Conservation (phyloP, 2,329 filamentous ascomycete species). For the Alternaria ethzedia region DNA sequence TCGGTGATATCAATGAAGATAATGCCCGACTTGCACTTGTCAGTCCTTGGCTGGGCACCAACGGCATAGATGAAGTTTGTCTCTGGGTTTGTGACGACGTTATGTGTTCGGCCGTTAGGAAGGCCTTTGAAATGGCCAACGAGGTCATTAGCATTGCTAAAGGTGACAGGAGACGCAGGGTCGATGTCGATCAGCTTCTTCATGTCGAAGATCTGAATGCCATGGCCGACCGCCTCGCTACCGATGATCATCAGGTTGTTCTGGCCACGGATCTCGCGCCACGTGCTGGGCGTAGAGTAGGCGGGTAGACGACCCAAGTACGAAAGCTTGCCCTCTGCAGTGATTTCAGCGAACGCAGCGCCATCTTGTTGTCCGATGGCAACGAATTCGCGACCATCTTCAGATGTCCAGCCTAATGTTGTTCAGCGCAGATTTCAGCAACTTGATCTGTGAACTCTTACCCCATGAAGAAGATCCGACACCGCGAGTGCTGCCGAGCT, state of each 20-base stretch:
- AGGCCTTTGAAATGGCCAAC: slow-evolving; percentile 44
- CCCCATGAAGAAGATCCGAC: slow-evolving; percentile 59
- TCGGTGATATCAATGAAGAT: slow-evolving; percentile 66
- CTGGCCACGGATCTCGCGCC: slow-evolving; percentile 60
- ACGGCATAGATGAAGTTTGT: slow-evolving; percentile 49
- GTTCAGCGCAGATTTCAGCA: slow-evolving; percentile 2
- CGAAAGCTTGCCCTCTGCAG: slow-evolving; percentile 56
- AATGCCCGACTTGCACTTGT: slow-evolving; percentile 59
- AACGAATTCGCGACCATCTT: slow-evolving; percentile 61
- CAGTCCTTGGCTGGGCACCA: slow-evolving; percentile 41
- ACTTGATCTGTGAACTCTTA: neutral
- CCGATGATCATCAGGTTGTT: slow-evolving; percentile 55
- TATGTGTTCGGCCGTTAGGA: slow-evolving; percentile 47
- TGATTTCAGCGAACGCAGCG: slow-evolving; percentile 62
- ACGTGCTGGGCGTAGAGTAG: slow-evolving; percentile 54
- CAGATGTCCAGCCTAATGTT: slow-evolving; percentile 56
- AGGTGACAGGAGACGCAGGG: slow-evolving; percentile 43
- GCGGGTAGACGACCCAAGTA: slow-evolving; percentile 63
- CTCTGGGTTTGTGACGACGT: slow-evolving; percentile 47
- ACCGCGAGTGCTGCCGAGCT: slow-evolving; percentile 57
- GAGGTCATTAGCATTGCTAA: slow-evolving; percentile 42
- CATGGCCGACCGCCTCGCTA: slow-evolving; percentile 54
- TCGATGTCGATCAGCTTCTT: slow-evolving; percentile 51
- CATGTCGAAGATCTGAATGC: slow-evolving; percentile 70
- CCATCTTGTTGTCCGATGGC: slow-evolving; percentile 63